Evolutionary conservation across 305 asterid species (phyloP).

Genomic region (Fraxinus sp.): DNA sequence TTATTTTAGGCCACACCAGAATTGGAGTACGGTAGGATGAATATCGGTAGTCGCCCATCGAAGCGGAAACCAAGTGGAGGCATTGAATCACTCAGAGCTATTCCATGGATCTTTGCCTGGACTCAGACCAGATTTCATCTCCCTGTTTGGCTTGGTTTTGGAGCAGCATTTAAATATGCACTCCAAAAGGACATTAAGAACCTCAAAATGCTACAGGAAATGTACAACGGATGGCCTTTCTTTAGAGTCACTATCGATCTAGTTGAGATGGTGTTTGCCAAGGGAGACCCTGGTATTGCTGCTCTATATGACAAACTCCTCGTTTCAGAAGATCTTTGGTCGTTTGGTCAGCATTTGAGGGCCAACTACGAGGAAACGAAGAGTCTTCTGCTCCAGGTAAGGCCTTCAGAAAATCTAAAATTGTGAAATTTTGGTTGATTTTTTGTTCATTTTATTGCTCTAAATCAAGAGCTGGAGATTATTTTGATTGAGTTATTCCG

Average conservation of each 20-base stretch:
- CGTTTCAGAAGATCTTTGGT: constrained; percentile 45
- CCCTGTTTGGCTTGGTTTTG: constrained; percentile 62
- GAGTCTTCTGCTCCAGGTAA: constrained; percentile 48
- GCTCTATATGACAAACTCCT: constrained; percentile 52
- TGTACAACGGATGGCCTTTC: constrained; percentile 61
- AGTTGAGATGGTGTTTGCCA: constrained; percentile 58
- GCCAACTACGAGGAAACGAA: constrained; percentile 42
- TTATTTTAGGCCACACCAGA: constrained; percentile 53
- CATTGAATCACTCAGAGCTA: constrained; percentile 61
- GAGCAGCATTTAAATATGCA: constrained; percentile 50
- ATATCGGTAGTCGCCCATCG: constrained; percentile 60
- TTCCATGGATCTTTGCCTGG: constrained; percentile 66
- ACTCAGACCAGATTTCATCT: constrained; percentile 62
- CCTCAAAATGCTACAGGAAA: constrained; percentile 45
- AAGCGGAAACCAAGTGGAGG: constrained; percentile 62
- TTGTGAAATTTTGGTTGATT: not conserved
- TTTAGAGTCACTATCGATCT: constrained; percentile 55
- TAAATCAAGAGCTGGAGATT: not conserved
- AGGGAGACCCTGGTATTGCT: constrained; percentile 61
- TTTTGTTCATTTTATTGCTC: not conserved
- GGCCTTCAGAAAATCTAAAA: not conserved
- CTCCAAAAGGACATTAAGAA: constrained; percentile 44
- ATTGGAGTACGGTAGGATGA: constrained; percentile 58
- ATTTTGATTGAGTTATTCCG: not conserved
- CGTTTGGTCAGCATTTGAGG: constrained; percentile 47